Evolutionary conservation across 208 protist genomes (phyloP), one percentile per base, ranked within the genome.

Genomic region (Trypanosoma vivax): DNA sequence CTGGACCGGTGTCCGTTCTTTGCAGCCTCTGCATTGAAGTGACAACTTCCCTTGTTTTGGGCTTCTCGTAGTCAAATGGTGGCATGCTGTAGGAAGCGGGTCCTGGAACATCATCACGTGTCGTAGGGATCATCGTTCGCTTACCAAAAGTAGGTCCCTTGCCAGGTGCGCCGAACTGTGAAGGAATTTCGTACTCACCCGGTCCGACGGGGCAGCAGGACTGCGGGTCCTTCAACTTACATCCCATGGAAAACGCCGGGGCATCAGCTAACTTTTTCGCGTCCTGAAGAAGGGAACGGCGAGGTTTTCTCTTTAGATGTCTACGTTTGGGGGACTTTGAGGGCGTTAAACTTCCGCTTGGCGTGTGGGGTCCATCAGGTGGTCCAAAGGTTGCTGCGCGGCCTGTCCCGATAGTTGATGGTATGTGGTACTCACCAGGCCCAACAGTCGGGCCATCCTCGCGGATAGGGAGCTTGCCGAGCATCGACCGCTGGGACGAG

Each of bases 231-330:
- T 69, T 61, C 11, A 79, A 43, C 25, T 73, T 78, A 31, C 66
- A 60, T 48, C 80, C 76, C 13, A 90, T 65, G 34, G 76, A 83
- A 63, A 78, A 90, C 13, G 72, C 52, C 34, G 83, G 83, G 21
- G 76, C 75, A 54, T 82, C 71, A 18, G 83, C 75, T 31, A 67
- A 86, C 76, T 60, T 73, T 86, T 66, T 86, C 83, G 77, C 66
- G 13, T 65, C 38, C 18, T 28, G 38, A 23, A 24, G 16, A 34
- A 48, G 28, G 6, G 34, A 29, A 2, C 2, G 27, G 39, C 45
- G 46, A 40, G 28, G 41, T 25, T 33, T 30, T 16, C 29, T 28
- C 31, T 49, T 30, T n/a, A n/a, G n/a, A n/a, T n/a, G n/a, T n/a
- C n/a, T n/a, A n/a, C n/a, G n/a, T n/a, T n/a, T n/a, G n/a, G 38